These are phyloP conservation scores for Periconia macrospinosa DNA, from an alignment of 2,329 filamentous ascomycete genomes.

Conservation along the genomic window DNA sequence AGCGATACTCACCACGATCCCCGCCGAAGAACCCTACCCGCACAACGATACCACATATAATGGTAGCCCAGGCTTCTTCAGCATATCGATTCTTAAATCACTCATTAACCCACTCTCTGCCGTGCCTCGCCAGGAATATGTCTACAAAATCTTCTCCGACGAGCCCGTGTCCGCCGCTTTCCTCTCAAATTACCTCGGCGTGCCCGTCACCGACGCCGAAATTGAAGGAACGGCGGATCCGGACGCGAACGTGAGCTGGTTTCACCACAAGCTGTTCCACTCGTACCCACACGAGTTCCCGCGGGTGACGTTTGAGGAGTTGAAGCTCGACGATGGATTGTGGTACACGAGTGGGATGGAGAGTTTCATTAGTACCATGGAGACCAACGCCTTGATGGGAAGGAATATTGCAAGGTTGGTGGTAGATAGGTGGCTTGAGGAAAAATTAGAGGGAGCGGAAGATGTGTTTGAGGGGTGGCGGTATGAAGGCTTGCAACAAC, in stretches of 20 bases:
- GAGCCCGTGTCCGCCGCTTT: constrained; percentile 50
- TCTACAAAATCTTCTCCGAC: constrained; percentile 71
- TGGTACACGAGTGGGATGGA: constrained; percentile 77
- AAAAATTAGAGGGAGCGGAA: neutral
- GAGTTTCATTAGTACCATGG: constrained; percentile 96
- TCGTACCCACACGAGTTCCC: constrained; percentile 87
- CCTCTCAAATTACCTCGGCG: constrained; percentile 53
- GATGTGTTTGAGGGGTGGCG: neutral
- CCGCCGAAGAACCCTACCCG: constrained; percentile 51
- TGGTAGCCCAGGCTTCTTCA: constrained; percentile 79
- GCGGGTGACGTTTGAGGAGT: constrained; percentile 83
- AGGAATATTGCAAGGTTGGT: constrained; percentile 78
- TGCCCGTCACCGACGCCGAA: constrained; percentile 29
- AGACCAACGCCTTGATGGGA: constrained; percentile 90
- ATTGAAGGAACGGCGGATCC: constrained; percentile 32
- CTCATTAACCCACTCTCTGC: constrained; percentile 59
- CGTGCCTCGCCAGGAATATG: constrained; percentile 50
- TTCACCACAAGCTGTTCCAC: constrained; percentile 65
- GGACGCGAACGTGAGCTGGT: constrained; percentile 35
- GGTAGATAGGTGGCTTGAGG: constrained; percentile 50
- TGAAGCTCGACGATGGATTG: constrained; percentile 64
- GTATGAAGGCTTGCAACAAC: neutral
- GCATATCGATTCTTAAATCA: constrained; percentile 72
- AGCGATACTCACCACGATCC: constrained; percentile 81
- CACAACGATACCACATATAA: constrained; percentile 47